These are phyloP conservation scores for Calocera cornea DNA, from an alignment of 768 basidiomycete species.

Conservation along the genomic window DNA sequence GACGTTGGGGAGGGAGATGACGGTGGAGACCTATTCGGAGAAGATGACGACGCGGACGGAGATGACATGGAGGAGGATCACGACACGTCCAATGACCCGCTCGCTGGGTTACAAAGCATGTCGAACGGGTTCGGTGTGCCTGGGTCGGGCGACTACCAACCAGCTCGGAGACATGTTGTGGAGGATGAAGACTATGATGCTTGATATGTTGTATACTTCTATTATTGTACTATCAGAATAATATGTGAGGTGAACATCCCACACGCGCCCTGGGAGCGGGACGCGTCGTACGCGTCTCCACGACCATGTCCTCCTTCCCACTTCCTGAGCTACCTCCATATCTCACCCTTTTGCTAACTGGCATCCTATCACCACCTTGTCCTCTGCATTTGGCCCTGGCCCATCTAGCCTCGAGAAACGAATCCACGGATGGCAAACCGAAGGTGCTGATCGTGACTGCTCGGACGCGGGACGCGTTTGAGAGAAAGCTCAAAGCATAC, in stretches of 20 bases:
- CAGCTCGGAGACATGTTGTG: not conserved
- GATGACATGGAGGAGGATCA: not conserved
- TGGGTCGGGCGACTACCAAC: not conserved
- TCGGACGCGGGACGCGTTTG: not conserved
- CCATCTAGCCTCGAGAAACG: not conserved
- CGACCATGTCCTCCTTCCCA: not conserved
- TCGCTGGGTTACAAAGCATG: not conserved
- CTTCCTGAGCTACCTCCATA: not conserved
- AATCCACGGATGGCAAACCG: not conserved
- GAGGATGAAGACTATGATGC: conserved; percentile 1
- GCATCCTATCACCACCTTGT: not conserved
- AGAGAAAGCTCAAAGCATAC: not conserved
- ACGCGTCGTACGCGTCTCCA: not conserved
- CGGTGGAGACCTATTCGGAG: not conserved
- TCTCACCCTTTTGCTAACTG: not conserved
- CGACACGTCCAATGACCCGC: not conserved
- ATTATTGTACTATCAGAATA: not conserved
- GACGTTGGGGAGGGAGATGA: not conserved
- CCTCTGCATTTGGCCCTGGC: not conserved
- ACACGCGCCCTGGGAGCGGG: not conserved
- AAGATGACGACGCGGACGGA: not conserved
- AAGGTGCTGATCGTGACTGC: not conserved
- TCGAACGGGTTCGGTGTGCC: not conserved
- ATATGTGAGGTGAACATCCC: not conserved
- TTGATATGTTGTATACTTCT: not conserved